phyloP scores from a whole-genome alignment of 2,329 filamentous ascomycete species.

The Pseudocercospora crystallina region DNA sequence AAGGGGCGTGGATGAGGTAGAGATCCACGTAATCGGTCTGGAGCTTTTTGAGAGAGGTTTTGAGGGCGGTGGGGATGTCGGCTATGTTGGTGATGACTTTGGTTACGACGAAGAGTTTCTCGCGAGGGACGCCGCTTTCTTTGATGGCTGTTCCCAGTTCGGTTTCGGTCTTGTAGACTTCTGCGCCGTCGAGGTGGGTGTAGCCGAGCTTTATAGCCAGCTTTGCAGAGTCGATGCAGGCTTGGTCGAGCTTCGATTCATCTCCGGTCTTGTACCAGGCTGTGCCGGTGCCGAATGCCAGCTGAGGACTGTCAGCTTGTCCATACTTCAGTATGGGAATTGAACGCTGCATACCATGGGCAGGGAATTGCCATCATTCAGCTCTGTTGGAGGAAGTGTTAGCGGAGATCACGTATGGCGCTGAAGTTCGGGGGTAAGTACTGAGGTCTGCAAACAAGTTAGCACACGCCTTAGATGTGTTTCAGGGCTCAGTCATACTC shows the following conservation, averaged over 20 bases:
- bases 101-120: conserved; percentile 54
- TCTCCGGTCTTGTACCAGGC: conserved; percentile 59
- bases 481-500: conserved; percentile 39
- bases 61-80: conserved; percentile 57
- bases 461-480: too few species aligned
- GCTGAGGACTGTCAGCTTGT: conserved; percentile 40
- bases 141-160: conserved; percentile 51
- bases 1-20: conserved; percentile 63
- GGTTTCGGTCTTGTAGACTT: conserved; percentile 57
- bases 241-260: conserved; percentile 56
- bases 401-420: conserved; percentile 32
- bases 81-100: conserved; percentile 56
- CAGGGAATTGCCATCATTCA: conserved; percentile 73
- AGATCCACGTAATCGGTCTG: conserved; percentile 63
- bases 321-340: not conserved
- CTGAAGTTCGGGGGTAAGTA: too few species aligned
- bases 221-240: conserved; percentile 56
- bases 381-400: conserved; percentile 36
- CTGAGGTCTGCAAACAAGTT: too few species aligned
- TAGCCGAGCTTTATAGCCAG: conserved; percentile 69
- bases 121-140: conserved; percentile 42
- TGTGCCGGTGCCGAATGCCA: conserved; percentile 72
- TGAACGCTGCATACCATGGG: conserved; percentile 57
- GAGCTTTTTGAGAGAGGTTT: conserved; percentile 59
- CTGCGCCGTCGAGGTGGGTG: conserved; percentile 72